Evolutionary conservation across 257 asterid genomes (phyloP), one percentile per base, ranked within the genome.

Genomic region (Osmanthus fragrans): DNA sequence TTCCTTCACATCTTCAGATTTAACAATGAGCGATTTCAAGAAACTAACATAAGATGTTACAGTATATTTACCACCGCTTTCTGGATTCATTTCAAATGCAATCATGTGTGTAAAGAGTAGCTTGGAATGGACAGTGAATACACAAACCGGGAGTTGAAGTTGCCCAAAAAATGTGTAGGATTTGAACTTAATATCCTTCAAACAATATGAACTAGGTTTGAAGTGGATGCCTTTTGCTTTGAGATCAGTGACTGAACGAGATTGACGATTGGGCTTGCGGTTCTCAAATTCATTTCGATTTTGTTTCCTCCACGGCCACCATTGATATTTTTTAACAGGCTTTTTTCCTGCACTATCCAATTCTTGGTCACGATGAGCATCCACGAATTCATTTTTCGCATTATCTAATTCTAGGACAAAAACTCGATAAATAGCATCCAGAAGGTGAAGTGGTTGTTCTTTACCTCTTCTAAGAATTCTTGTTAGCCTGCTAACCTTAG

Each of bases 81-180:
- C 63, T 4, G 80, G 84, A 8, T 71, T 73, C 9, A 76, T 4
- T 63, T 85, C 91, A 13, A 65, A 84, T 0, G 87, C 91, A 3
- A 84, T 67, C 45, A 7, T 7, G 13, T 39, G 2, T 39, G 0
- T 9, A 7, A 39, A 39, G 45, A 39, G 2, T 9, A 0, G 45
- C 45, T 39, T 39, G 45, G 45, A 39, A 39, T 39, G 32, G 32
- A 1, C 0, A 7, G 21, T 27, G 11, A 80, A 42, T 12, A 25
- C 23, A 7, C 68, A 42, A 9, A 77, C 1, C 0, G 81, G 87
- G 3, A 80, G 81, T 0, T 21, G 65, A 25, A 77, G 85, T 23
- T 13, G 4, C 2, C 78, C 83, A 4, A 15, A 74, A 0, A 37
- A 64, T 5, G 12, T 11, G 2, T 18, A 23, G 23, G 81, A 71